Evolutionary conservation across 768 basidiomycete species (phyloP).

Genomic region (Tephrocybe sp.): DNA sequence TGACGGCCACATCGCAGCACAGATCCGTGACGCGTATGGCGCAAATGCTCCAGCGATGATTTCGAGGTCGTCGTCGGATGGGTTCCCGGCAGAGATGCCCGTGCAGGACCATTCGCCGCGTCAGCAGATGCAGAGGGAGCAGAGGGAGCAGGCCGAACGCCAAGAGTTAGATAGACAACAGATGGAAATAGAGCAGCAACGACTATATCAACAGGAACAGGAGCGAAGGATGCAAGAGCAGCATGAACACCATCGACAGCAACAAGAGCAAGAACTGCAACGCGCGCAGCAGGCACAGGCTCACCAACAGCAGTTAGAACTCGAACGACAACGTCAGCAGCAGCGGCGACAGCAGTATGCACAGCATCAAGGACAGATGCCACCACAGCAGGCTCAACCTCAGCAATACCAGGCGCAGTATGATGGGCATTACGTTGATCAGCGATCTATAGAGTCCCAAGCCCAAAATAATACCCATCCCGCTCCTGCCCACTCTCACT

Average conservation of each 20-base stretch:
- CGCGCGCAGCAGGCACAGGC: conserved; percentile 17
- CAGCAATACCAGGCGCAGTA: conserved; percentile 3
- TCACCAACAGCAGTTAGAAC: conserved; percentile 19
- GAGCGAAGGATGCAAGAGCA: conserved; percentile 14
- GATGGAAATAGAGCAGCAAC: conserved; percentile 21
- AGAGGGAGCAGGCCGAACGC: conserved; percentile 28
- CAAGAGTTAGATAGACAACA: conserved; percentile 24
- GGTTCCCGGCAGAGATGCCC: not conserved
- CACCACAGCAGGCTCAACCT: conserved; percentile 5
- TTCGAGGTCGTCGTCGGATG: too few relatives aligned
- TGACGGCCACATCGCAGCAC: conserved; percentile 51
- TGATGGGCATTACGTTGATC: not conserved
- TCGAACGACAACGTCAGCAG: conserved; percentile 21
- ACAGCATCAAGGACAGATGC: conserved; percentile 11
- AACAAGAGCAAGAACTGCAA: conserved; percentile 17
- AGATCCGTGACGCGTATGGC: conserved; percentile 47
- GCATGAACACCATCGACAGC: conserved; percentile 21
- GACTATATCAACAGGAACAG: conserved; percentile 22
- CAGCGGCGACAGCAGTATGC: conserved; percentile 11
- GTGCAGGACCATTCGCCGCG: not conserved
- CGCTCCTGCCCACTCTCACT: not conserved
- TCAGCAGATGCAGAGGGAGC: conserved; percentile 13
- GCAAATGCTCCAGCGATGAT: conserved; percentile 32
- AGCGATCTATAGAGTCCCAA: not conserved
- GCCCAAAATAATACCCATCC: too few relatives aligned